Percentiles rank a stretch among this genome's conserved stretches.
These are phyloP conservation scores for Raddia guianensis DNA, from an alignment of 176 grass and related monocot species.

Conservation along the genomic window DNA sequence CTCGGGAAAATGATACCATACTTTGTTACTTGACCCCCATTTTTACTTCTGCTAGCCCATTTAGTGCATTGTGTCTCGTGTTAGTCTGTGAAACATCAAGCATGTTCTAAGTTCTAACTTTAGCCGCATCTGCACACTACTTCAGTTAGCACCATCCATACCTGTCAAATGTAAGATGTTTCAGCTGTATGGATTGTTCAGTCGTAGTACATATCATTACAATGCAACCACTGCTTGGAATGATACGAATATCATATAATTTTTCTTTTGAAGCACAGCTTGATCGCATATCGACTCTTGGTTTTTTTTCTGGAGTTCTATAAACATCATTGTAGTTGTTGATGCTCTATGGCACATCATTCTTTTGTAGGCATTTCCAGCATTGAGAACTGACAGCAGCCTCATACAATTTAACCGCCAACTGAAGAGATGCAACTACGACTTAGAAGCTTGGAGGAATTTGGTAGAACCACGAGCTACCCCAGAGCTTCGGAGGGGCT, in stretches of 20 bases:
- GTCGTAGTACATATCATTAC: not conserved
- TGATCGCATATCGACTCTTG: not conserved
- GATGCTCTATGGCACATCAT: not conserved
- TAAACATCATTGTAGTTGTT: not conserved
- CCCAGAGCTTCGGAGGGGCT: constrained; percentile 74
- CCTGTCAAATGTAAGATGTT: not conserved
- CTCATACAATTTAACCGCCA: constrained; percentile 98
- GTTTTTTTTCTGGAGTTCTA: not conserved
- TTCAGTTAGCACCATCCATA: not conserved
- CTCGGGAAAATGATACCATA: not conserved
- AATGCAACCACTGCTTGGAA: not conserved
- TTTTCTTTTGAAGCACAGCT: not conserved
- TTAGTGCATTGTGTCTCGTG: not conserved
- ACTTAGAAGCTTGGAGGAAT: constrained; percentile 78
- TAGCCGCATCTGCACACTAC: not conserved
- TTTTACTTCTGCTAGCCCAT: not conserved
- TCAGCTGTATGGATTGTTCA: not conserved
- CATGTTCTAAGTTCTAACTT: not conserved
- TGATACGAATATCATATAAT: not conserved
- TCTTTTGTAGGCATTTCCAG: constrained; percentile 71
- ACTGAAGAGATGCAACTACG: constrained; percentile 77
- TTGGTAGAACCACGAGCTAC: constrained; percentile 81
- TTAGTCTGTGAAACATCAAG: not conserved
- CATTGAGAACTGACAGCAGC: constrained; percentile 80
- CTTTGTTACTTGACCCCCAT: not conserved